Conservation (phyloP, 129 eudicot genomes). For the Mikania micrantha region DNA sequence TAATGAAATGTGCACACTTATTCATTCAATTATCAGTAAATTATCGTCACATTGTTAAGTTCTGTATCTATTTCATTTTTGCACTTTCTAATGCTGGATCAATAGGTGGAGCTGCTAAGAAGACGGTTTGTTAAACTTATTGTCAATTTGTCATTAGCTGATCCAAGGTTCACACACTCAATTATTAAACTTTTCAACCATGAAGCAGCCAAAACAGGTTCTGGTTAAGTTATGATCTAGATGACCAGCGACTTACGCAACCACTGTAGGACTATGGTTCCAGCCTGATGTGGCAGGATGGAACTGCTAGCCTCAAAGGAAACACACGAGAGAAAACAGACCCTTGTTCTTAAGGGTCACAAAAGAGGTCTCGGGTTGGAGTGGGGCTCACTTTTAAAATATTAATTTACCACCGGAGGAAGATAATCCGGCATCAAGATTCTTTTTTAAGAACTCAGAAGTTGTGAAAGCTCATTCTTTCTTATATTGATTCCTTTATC, state of each 20-base stretch:
- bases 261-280: conserved; percentile 17
- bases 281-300: conserved; percentile 56
- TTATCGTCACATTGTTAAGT: neutral
- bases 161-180: neutral
- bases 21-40: neutral
- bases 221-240: conserved; percentile 5
- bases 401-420: conserved; percentile 19
- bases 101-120: neutral
- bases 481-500: conserved; percentile 16
- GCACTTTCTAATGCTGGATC: conserved; percentile 1
- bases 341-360: conserved; percentile 28
- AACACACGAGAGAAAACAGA: too few relatives aligned
- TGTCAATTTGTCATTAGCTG: conserved; percentile 3
- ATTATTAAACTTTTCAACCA: conserved; percentile 3
- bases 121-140: neutral
- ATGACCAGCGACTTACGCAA: neutral
- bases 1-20: neutral
- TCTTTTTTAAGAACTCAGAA: conserved; percentile 9
- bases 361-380: conserved; percentile 31
- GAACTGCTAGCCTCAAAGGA: conserved; percentile 30
- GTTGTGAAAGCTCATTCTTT: conserved; percentile 15
- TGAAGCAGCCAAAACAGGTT: conserved; percentile 23
- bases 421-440: conserved; percentile 5
- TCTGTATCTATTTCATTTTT: neutral
- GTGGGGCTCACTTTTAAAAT: conserved; percentile 16